A percentile compares a stretch with the other conserved stretches of the same genome.
Evolutionary conservation across 345 rosid genomes (phyloP).

Genomic region (Rhizophora mangle): DNA sequence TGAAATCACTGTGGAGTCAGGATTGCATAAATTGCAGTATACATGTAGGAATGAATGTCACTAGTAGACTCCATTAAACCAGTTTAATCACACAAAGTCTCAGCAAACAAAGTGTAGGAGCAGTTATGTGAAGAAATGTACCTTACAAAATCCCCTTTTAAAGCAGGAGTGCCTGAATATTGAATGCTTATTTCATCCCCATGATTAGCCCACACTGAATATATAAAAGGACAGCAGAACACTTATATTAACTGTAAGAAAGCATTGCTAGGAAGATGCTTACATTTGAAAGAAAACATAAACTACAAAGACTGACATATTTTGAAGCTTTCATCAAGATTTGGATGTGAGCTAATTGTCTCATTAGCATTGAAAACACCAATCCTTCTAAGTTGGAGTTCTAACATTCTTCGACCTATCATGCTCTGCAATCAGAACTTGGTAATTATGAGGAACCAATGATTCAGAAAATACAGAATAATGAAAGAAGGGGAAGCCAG

Average conservation of each 20-base stretch:
- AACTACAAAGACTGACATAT: constrained; percentile 51
- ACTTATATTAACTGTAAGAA: not conserved
- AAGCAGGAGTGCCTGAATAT: constrained; percentile 92
- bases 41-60: not conserved
- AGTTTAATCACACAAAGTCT: not conserved
- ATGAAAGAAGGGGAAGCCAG: not conserved
- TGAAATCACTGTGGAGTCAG: not conserved
- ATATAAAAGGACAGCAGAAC: constrained; percentile 16
- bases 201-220: constrained; percentile 97
- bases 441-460: constrained; percentile 18
- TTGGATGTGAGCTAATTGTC: constrained; percentile 70
- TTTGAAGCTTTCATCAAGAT: constrained; percentile 80
- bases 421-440: constrained; percentile 64
- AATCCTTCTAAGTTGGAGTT: constrained; percentile 80
- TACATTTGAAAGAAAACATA: not conserved
- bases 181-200: constrained; percentile 97
- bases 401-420: constrained; percentile 88
- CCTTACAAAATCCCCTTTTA: constrained; percentile 21
- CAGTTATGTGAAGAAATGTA: constrained; percentile 20
- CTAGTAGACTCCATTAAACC: not conserved
- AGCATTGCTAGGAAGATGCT: not conserved
- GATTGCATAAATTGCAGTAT: constrained; percentile 11
- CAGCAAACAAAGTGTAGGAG: not conserved
- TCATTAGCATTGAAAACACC: constrained; percentile 93
- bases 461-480: constrained; percentile 6